These are phyloP conservation scores for Tripidium arundinaceum DNA, from an alignment of 202 grass and related monocot species.

Conservation along the genomic window DNA sequence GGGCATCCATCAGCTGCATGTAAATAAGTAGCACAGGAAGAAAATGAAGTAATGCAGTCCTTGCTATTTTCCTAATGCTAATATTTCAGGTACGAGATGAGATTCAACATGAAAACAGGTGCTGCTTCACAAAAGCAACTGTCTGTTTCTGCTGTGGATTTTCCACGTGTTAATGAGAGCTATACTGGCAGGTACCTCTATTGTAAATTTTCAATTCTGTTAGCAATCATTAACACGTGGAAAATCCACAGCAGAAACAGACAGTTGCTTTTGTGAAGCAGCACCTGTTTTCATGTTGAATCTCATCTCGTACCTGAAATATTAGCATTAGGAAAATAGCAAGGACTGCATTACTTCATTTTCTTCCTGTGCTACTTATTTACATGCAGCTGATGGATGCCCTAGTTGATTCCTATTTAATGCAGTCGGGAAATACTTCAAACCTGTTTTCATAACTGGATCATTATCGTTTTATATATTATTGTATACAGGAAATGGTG, in stretches of 20 bases:
- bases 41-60: not conserved
- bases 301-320: slow-evolving; percentile 85
- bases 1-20: not conserved
- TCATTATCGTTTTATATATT: slow-evolving; percentile 14
- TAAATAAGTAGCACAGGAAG: not conserved
- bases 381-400: not conserved
- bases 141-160: slow-evolving; percentile 78
- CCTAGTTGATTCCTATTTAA: not conserved
- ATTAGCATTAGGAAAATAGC: not conserved
- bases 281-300: slow-evolving; percentile 84
- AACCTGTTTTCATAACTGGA: not conserved
- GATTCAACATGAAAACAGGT: slow-evolving; percentile 85
- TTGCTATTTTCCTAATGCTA: not conserved
- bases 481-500: slow-evolving; percentile 77
- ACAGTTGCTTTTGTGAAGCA: slow-evolving; percentile 81
- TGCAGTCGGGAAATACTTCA: not conserved
- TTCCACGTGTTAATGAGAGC: slow-evolving; percentile 83
- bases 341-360: not conserved
- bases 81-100: slow-evolving; percentile 80
- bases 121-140: slow-evolving; percentile 79
- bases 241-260: slow-evolving; percentile 79
- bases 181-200: slow-evolving; percentile 66
- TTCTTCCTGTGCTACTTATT: not conserved
- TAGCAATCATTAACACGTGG: slow-evolving; percentile 43
- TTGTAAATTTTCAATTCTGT: not conserved